Conservation (phyloP, 805 yeast genomes). For the Pichia manshurica region DNA sequence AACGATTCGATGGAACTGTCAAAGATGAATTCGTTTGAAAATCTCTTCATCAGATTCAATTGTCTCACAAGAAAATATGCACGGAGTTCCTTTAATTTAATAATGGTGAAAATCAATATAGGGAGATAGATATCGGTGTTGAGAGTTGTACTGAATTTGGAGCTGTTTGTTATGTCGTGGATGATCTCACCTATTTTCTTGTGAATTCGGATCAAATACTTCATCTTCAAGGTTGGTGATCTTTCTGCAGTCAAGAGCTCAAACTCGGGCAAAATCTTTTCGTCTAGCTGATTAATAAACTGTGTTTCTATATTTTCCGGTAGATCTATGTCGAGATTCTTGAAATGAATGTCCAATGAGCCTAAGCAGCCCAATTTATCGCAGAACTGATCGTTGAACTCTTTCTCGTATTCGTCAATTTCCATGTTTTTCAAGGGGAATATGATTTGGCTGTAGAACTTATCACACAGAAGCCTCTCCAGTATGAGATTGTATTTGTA, state of each 20-base stretch:
- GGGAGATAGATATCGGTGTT: constrained; percentile 34
- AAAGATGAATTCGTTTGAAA: constrained; percentile 27
- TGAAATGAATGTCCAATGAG: constrained; percentile 21
- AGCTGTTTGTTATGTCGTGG: constrained; percentile 15
- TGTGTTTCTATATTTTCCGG: constrained; percentile 20
- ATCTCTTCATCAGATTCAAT: constrained; percentile 30
- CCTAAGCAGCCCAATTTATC: constrained; percentile 25
- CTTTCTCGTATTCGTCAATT: constrained; percentile 28
- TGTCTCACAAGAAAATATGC: constrained; percentile 29
- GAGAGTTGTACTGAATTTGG: constrained; percentile 12
- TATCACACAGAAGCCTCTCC: constrained; percentile 31
- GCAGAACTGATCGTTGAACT: constrained; percentile 24
- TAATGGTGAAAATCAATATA: constrained; percentile 29
- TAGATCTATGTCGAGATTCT: constrained; percentile 28
- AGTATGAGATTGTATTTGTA: constrained; percentile 26
- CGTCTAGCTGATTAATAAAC: constrained; percentile 21
- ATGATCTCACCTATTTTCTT: constrained; percentile 25
- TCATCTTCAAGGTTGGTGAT: constrained; percentile 32
- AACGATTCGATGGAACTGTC: constrained; percentile 17
- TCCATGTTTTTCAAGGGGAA: constrained; percentile 27
- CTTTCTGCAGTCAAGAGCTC: constrained; percentile 30
- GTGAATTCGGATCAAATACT: constrained; percentile 28
- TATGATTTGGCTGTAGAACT: constrained; percentile 30
- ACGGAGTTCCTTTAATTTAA: constrained; percentile 27
- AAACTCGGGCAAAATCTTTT: constrained; percentile 26